Base-by-base conservation (phyloP, 495 filamentous ascomycete species). In the Neurospora pannonica region DNA sequence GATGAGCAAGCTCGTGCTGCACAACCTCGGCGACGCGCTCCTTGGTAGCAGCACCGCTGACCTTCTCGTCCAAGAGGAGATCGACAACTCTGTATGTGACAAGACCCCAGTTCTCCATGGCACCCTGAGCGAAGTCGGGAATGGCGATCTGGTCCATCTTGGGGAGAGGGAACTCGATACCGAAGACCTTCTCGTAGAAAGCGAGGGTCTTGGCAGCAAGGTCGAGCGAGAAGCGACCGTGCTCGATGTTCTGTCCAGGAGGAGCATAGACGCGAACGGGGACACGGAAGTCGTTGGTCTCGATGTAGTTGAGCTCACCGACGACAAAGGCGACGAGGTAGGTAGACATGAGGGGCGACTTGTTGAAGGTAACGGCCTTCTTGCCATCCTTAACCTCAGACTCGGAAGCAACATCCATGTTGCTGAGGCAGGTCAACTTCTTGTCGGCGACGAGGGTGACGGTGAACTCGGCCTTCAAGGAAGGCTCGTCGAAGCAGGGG, bases 101-200 rank as follows among this genome's bases (percentile, higher is more conserved):
- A 73, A 98, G 84, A 79, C 96, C 96, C 96, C 96, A 99, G 84
- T 99, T 99, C 88, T 99, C 96, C 96, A 99, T 99, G 71, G 96
- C 96, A 72, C 94, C 96, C 36, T 93, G 92, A 31, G 87, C 87
- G 81, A 98, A 98, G 82, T 98, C 95, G 34, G 95, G 96, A 80
- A 99, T 93, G 70, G 95, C 96, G 77, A 98, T 92, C 92, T 97
- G 96, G 84, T 99, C 96, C 94, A 98, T 97, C 87, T 99, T 99
- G 9, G 86, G 87, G 5, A 89, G 80, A 60, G 92, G 92, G 75
- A 92, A 93, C 11, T 87, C 83, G 76, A 87, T 89, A 70, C 87
- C 89, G 75, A 94, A 94, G n/a, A 90, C 90, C 80, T 91, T 89
- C 81, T 93, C 91, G 82, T 93, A 93, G 79, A 92, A 92, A 24